Base-by-base conservation (phyloP, 2,329 filamentous ascomycete species). In the Aspergillus hiratsukae region DNA sequence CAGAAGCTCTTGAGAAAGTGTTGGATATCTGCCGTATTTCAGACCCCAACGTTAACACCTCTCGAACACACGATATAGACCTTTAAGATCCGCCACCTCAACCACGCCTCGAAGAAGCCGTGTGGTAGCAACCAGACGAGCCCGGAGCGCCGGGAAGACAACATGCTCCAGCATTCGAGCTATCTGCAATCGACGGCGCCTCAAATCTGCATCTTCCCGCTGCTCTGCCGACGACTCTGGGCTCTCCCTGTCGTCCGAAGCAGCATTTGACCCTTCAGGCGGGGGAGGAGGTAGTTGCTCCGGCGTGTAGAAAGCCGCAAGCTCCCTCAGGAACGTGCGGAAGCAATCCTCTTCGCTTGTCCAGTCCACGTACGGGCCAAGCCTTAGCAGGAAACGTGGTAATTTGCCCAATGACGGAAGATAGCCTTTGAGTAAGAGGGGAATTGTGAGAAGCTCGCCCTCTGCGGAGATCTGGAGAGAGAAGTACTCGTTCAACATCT, bases 401-500 rank as follows among this genome's bases (percentile, higher is more conserved):
- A 99, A 80, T 73, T 97, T 99, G 17, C 87, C 87, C 56, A 97
- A 76, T 5, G 87, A 86, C 0, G 94, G 95, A 7, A 85, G 88
- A 70, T 99, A 99, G 0, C 91, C 91, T 73, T 92, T 96, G 48
- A 96, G 74, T 37, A 99, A 79, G 8, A 99, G 79, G 0, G 94
- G 95, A 17, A 99, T 87, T 29, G 86, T 86, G 49, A 87, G 74
- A 2, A 99, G 78, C 53, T 93, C 84, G 11, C 92, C 93, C 0
- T 88, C 80, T 1, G 87, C 84, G 0, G 89, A 89, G 37, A 99
- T 86, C 54, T 93, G 87, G 48, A 99, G 77, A 1, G 87, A 88
- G 72, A 99, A 97, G 74, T 99, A 99, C 73, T 99, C 94, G 2
- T 83, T 79, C 1, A 99, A 82, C 90, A 99, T 95, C 66, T 93